A percentile compares a stretch with the other conserved stretches of the same genome.
Conservation (phyloP, 2,329 filamentous ascomycete genomes). For the Aureobasidium namibiae region DNA sequence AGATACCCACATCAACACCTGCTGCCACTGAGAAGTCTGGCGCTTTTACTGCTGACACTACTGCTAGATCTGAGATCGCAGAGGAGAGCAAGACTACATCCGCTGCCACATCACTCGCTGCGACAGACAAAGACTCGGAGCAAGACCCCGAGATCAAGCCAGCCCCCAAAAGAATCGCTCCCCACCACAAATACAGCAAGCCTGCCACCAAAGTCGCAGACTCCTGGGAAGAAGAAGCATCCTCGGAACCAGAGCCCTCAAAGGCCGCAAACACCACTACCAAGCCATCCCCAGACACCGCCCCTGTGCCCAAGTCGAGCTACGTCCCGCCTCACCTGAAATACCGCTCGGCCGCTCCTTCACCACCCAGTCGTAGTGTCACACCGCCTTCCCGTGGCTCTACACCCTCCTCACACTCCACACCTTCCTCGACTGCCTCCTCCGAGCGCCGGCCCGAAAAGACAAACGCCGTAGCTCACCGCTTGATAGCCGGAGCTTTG, state of each 20-base stretch:
- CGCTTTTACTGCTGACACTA: too few relatives aligned
- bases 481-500: slow-evolving; percentile 82
- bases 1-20: background rate
- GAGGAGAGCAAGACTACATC: background rate
- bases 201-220: slow-evolving; percentile 44
- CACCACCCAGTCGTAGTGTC: slow-evolving; percentile 49
- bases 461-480: slow-evolving; percentile 80
- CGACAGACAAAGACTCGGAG: background rate
- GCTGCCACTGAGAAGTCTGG: background rate
- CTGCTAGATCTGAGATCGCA: background rate
- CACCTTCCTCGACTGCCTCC: too few relatives aligned
- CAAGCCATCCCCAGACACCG: slow-evolving; percentile 35
- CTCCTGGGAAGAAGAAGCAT: slow-evolving; percentile 66
- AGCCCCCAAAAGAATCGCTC: background rate
- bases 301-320: slow-evolving; percentile 46
- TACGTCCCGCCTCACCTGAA: slow-evolving; percentile 16
- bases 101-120: background rate
- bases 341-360: slow-evolving; percentile 38
- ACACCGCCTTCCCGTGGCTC: slow-evolving; percentile 12
- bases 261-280: slow-evolving; percentile 45
- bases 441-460: slow-evolving; percentile 62
- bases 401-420: slow-evolving; percentile 50
- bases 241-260: slow-evolving; percentile 16
- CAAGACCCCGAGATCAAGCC: background rate
- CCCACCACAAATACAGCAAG: background rate